Percentiles rank a stretch among this genome's conserved stretches.
These are phyloP conservation scores for Sugiyamaella smithiae DNA, from an alignment of 805 yeast species.

Conservation along the genomic window DNA sequence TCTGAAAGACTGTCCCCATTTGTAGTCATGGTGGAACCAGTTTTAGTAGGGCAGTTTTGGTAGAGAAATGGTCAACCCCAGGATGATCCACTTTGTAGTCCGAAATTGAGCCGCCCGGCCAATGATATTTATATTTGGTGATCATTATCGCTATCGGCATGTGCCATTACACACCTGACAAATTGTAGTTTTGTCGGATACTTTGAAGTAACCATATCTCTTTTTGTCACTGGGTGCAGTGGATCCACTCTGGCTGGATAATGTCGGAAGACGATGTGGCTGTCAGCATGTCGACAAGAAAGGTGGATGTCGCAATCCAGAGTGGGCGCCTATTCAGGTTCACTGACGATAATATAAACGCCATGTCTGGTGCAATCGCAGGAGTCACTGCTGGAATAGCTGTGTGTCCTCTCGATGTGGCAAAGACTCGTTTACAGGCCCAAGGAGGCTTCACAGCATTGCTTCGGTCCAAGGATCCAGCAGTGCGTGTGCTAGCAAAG, in stretches of 20 bases:
- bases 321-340: constrained; percentile 8
- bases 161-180: not conserved
- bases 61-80: too few relatives aligned
- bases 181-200: not conserved
- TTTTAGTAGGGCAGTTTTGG: too few relatives aligned
- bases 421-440: constrained; percentile 91
- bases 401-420: constrained; percentile 95
- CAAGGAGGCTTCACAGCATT: constrained; percentile 55
- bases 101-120: constrained; percentile 1
- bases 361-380: constrained; percentile 88
- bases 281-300: not conserved
- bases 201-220: too few relatives aligned
- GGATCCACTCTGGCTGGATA: not conserved
- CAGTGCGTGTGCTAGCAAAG: constrained; percentile 9
- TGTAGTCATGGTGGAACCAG: constrained; percentile 9
- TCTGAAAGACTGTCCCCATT: constrained; percentile 6
- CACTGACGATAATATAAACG: constrained; percentile 47
- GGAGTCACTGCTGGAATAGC: constrained; percentile 85
- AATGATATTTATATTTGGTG: constrained; percentile 1
- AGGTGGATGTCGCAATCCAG: not conserved
- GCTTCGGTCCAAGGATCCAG: constrained; percentile 9
- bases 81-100: too few relatives aligned
- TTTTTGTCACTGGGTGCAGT: too few relatives aligned
- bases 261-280: constrained; percentile 14
- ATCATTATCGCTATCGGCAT: not conserved